Evolutionary conservation across 768 basidiomycete genomes (phyloP), one percentile per base, ranked within the genome.

Genomic region (Boletus reticulatus): DNA sequence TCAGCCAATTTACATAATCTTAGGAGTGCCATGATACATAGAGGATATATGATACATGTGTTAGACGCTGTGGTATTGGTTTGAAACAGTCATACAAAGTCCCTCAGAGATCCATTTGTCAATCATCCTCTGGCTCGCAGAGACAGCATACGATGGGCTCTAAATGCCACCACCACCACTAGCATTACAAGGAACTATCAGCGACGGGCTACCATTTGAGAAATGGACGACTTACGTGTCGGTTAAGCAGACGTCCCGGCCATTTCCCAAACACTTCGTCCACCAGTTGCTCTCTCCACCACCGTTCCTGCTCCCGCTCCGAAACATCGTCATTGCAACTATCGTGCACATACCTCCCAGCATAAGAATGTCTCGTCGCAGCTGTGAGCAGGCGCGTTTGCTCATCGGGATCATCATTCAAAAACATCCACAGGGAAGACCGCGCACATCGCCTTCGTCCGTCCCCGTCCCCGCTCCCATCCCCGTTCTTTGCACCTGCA

Each of bases 111-210:
- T 46, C 4, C 32, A 10, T 10, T 34, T n/a, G 45, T 61, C 53
- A 75, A 43, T 85, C 83, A 4, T 78, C 75, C 10, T 89, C 88
- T 14, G 79, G 75, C 32, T 80, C 56, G 27, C 83, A 86, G 49
- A 78, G 77, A 69, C 87, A 91, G 62, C 83, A 84, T 11, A 88
- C 49, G 19, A 87, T 66, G 6, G 84, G 82, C 61, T 87, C 82
- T 1, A 88, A 49, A 51, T 83, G 81, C 87, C 86, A 88, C 85
- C 85, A 84, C 90, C 91, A 93, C 89, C 90, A 92, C 90, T 92
- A 59, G 16, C 32, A 37, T 49, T 46, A 50, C 50, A 50, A 54
- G 16, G 17, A 13, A 43, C n/a, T 20, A 37, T 51, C 20, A 50
- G 20, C 2, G 37, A 55, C 24, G 11, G 24, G 1, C 17, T 14